Evolutionary conservation across 495 filamentous ascomycete species (phyloP), one percentile per base, ranked within the genome.

Genomic region (Terfezia boudieri): DNA sequence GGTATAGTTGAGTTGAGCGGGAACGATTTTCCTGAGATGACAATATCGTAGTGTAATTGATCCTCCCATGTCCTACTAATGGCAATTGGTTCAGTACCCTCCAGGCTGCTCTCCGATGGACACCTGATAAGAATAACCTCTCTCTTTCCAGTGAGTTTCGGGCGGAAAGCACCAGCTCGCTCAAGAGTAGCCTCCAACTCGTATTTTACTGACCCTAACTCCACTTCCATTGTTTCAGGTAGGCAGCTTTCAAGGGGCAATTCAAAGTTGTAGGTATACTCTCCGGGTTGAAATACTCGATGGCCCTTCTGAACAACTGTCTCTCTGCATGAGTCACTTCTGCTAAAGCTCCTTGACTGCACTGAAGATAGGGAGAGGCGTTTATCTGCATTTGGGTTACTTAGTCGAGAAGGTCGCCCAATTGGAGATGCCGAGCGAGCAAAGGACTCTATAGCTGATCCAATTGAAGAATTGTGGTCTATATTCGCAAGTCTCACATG

Each of bases 1-100:
- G 90, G 90, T 23, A 98, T 86, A 61, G 86, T 86, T 4, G 83
- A 74, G 17, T 92, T 92, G 12, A 98, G 73, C 4, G 90, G 86
- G 61, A 98, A 98, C 2, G 89, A 94, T 77, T 98, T 98, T 52
- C 92, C 90, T 4, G 89, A 95, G 57, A 98, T 94, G 60, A 96
- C 84, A 57, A 98, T 98, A 61, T 98, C 90, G 67, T 98, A 98
- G 61, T 95, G 88, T 36, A 98, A 74, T 62, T 98, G 90, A 62
- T 98, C 92, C 62, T 98, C 90, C 90, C 90, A 98, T 55, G 86
- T 88, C 23, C 90, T 74, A 53, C 84, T 94, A 61, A 98, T 96
- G 20, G 89, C 89, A 66, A 98, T 98, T 12, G 90, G 90, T 63
- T 98, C 90, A 26, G 88, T 79, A 67, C 86, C 84, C 63, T 98